phyloP scores from a whole-genome alignment of 2,329 filamentous ascomycete species.

The Pseudopyrenochaeta lycopersici region DNA sequence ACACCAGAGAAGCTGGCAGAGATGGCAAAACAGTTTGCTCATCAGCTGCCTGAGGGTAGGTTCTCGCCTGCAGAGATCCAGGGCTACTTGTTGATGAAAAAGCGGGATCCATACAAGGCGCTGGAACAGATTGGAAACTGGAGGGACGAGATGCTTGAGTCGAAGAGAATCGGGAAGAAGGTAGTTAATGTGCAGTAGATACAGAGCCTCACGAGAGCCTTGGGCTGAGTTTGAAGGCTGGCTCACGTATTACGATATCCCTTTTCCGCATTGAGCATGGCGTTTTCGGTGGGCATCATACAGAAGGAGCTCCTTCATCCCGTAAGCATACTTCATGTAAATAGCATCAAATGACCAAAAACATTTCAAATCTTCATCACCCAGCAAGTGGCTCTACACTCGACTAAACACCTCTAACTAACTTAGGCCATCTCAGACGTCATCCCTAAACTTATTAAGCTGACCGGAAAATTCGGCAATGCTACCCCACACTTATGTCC shows the following conservation, averaged over 20 bases:
- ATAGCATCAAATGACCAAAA: too few relatives aligned
- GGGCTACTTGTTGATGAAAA: conserved; percentile 60
- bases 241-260: too few relatives aligned
- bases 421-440: not conserved
- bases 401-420: too few relatives aligned
- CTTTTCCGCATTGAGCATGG: too few relatives aligned
- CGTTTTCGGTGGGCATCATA: too few relatives aligned
- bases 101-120: conserved; percentile 58
- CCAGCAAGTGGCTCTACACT: too few relatives aligned
- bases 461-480: not conserved
- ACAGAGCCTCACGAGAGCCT: too few relatives aligned
- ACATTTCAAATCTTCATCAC: too few relatives aligned
- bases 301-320: not conserved
- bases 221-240: too few relatives aligned
- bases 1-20: conserved; percentile 42
- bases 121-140: conserved; percentile 55
- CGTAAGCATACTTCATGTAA: too few relatives aligned
- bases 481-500: not conserved
- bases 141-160: conserved; percentile 47
- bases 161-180: conserved; percentile 40
- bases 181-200: conserved; percentile 5
- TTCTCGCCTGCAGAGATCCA: conserved; percentile 65
- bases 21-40: conserved; percentile 58
- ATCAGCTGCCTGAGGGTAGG: conserved; percentile 54
- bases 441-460: not conserved